These are phyloP conservation scores for Penicillium nucicola DNA, from an alignment of 495 filamentous ascomycete genomes.

Conservation along the genomic window DNA sequence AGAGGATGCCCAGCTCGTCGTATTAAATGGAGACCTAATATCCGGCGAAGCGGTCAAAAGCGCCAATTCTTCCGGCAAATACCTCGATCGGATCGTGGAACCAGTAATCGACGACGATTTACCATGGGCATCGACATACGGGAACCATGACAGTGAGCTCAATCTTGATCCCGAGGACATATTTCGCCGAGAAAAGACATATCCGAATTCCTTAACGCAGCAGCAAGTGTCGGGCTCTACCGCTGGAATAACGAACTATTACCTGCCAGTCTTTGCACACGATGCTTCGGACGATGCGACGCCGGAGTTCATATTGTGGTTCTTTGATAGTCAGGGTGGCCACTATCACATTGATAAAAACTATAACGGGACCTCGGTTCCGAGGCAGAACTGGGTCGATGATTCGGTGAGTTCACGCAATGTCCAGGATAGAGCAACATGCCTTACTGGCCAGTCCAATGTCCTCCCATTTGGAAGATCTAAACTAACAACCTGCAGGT, in stretches of 20 bases:
- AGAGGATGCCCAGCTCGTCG: constrained; percentile 55
- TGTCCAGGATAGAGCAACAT: not conserved
- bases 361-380: constrained; percentile 29
- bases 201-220: constrained; percentile 48
- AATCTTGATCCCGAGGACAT: constrained; percentile 55
- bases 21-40: constrained; percentile 70
- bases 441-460: not conserved
- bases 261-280: constrained; percentile 46
- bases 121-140: constrained; percentile 66
- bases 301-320: constrained; percentile 59
- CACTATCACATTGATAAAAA: constrained; percentile 44
- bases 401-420: not conserved
- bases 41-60: constrained; percentile 62
- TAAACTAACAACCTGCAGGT: constrained; percentile 23
- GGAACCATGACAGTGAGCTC: constrained; percentile 64
- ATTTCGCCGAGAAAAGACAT: constrained; percentile 51
- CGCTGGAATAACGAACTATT: constrained; percentile 65
- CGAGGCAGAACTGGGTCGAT: constrained; percentile 35
- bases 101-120: constrained; percentile 50
- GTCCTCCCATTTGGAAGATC: too few species aligned
- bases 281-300: constrained; percentile 18
- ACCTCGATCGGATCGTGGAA: constrained; percentile 60
- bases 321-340: constrained; percentile 68
- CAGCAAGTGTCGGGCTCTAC: constrained; percentile 34
- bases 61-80: constrained; percentile 50